Base-by-base conservation (phyloP, 805 yeast genomes). In the Metschnikowia picachoensis region DNA sequence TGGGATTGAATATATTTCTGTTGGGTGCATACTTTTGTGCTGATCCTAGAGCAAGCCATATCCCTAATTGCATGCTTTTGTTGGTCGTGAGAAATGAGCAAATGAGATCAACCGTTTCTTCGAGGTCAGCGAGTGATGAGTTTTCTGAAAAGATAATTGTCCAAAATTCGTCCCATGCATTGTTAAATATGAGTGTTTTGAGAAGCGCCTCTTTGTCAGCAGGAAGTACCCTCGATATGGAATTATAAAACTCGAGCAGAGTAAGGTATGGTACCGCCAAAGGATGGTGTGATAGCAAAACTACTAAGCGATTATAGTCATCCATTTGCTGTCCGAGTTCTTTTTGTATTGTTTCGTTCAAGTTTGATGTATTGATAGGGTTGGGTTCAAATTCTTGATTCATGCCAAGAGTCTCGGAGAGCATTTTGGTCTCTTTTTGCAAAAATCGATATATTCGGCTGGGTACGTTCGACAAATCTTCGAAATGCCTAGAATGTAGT, bases 101-200 rank as follows among this genome's bases (percentile, higher is more conserved):
- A 9, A 67, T 53, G 20, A 59, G 46, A 13, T 66, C 73, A 29
- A 68, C 52, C 33, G 64, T 53, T 13, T 69, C 74, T 46, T 71
- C 75, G 17, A 70, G 52, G 41, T 70, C 76, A 15, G 58, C 58
- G 14, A 72, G 55, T 14, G 68, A 58, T 16, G 62, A 54, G 10
- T 60, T 53, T 12, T 61, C 60, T 28, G 56, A 58, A 2, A 66
- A 35, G 31, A 61, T 53, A 11, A 64, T 44, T 9, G 49, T 47
- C 75, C 75, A 72, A 39, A 66, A 58, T 12, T 50, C 53, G 8
- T 47, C 51, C 59, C 60, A 71, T 34, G 55, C 55, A 37, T 59
- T 57, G 51, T 70, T 72, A 41, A 55, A 67, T n/a, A 64, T 47
- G 20, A 72, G 53, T 27, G 67, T 43, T 29, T 57, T 51, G n/a